These are phyloP conservation scores for Castanospermum australe DNA, from an alignment of 306 rosid genomes.

Conservation along the genomic window DNA sequence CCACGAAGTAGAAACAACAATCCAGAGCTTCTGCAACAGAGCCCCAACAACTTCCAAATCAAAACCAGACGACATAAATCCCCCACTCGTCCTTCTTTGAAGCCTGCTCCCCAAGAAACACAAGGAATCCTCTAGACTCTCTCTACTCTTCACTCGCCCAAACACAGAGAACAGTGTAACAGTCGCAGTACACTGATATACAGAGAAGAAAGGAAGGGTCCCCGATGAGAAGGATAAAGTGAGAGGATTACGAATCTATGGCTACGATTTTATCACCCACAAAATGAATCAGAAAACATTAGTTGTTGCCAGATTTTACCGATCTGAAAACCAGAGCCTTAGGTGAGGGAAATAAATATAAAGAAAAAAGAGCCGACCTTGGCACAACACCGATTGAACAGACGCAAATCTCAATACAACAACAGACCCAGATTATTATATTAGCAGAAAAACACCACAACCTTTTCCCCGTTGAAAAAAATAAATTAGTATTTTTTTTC, in stretches of 20 bases:
- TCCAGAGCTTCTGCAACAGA: conserved; percentile 60
- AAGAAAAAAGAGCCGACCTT: conserved; percentile 21
- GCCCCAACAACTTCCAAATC: conserved; percentile 62
- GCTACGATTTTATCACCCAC: conserved; percentile 37
- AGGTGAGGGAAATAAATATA: conserved; percentile 9
- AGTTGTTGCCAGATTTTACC: conserved; percentile 21
- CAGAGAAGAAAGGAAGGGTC: background rate
- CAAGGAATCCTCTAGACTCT: background rate
- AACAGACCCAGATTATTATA: background rate
- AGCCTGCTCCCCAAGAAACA: conserved; percentile 16
- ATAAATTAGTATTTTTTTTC: too few species aligned
- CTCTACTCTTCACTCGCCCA: background rate
- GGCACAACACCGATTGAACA: background rate
- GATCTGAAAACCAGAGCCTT: conserved; percentile 26
- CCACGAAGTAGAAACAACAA: conserved; percentile 14
- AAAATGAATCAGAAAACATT: background rate
- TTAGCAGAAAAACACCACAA: background rate
- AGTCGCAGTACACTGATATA: background rate
- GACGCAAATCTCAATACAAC: conserved; percentile 60
- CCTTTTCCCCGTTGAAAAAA: background rate
- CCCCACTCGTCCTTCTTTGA: conserved; percentile 30
- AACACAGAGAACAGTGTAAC: background rate
- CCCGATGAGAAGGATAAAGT: background rate
- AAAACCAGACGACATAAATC: conserved; percentile 90
- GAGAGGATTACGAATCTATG: conserved; percentile 51